Evolutionary conservation across 495 filamentous ascomycete genomes (phyloP).

Genomic region (Parathielavia hyrcaniae): DNA sequence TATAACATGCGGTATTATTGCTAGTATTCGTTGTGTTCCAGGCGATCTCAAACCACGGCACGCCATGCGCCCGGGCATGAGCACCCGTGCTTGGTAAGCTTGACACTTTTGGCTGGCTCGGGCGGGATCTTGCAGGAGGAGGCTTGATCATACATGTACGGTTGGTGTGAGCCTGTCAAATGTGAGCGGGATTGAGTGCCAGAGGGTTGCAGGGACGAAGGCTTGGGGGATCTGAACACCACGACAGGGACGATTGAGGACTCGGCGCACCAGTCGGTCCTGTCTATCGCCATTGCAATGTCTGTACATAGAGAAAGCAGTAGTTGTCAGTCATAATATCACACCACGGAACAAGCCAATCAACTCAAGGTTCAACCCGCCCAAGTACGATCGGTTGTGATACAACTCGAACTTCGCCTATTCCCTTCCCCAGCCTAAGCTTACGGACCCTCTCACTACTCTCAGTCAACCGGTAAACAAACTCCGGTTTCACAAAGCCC

Average conservation of each 20-base stretch:
- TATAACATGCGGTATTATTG: background rate
- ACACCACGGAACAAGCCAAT: too few species aligned
- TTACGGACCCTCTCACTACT: too few species aligned
- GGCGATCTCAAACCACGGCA: slow-evolving; percentile 1
- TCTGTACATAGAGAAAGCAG: too few species aligned
- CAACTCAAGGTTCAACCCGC: too few species aligned
- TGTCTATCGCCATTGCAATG: background rate
- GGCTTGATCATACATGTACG: too few species aligned
- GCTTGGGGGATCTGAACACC: background rate
- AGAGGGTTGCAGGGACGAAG: too few species aligned
- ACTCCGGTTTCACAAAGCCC: background rate
- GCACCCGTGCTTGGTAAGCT: background rate
- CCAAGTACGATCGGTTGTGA: too few species aligned
- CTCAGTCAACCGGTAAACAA: background rate
- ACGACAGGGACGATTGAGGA: background rate
- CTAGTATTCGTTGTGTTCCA: background rate
- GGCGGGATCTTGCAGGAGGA: slow-evolving; percentile 1
- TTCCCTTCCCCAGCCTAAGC: too few species aligned
- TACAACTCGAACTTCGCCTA: too few species aligned
- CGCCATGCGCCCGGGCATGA: background rate
- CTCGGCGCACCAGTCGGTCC: background rate
- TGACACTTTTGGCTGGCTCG: background rate
- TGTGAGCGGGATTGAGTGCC: background rate
- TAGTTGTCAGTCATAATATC: too few species aligned
- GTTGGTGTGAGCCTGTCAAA: background rate